phyloP scores from a whole-genome alignment of 495 filamentous ascomycete species.

The Pyronema domesticum region DNA sequence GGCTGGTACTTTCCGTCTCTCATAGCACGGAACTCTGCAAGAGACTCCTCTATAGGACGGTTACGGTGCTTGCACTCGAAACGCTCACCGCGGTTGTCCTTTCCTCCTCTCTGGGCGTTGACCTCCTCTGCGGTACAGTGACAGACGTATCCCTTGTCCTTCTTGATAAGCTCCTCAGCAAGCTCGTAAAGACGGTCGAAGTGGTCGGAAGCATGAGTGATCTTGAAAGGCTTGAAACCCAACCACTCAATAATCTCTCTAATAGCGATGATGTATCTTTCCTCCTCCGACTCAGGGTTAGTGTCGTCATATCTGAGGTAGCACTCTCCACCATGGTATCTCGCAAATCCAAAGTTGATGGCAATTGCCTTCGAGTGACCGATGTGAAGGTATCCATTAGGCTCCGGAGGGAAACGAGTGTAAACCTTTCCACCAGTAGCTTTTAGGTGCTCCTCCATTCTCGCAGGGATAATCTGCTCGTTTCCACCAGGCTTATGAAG shows the following conservation, averaged over 20 bases:
- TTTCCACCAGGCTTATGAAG: conserved; percentile 24
- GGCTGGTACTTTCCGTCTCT: conserved; percentile 78
- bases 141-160: conserved; percentile 63
- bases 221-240: conserved; percentile 55
- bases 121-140: conserved; percentile 53
- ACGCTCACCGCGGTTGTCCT: conserved; percentile 44
- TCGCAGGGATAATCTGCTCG: conserved; percentile 17
- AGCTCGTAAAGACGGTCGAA: conserved; percentile 77
- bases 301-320: conserved; percentile 61
- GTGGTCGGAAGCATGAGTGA: conserved; percentile 66
- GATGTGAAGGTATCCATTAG: conserved; percentile 62
- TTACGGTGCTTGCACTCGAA: conserved; percentile 65
- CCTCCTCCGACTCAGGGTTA: conserved; percentile 68
- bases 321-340: conserved; percentile 61
- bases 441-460: conserved; percentile 20
- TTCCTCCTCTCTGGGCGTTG: conserved; percentile 67
- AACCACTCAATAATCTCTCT: conserved; percentile 66
- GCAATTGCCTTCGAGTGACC: conserved; percentile 94
- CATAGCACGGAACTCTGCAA: conserved; percentile 77
- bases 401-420: conserved; percentile 81
- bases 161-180: conserved; percentile 64
- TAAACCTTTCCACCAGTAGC: conserved; percentile 20
- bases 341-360: conserved; percentile 91
- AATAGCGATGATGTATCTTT: conserved; percentile 60
- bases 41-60: conserved; percentile 53